Base-by-base conservation (phyloP, 345 rosid genomes). In the Limnanthes douglasii region DNA sequence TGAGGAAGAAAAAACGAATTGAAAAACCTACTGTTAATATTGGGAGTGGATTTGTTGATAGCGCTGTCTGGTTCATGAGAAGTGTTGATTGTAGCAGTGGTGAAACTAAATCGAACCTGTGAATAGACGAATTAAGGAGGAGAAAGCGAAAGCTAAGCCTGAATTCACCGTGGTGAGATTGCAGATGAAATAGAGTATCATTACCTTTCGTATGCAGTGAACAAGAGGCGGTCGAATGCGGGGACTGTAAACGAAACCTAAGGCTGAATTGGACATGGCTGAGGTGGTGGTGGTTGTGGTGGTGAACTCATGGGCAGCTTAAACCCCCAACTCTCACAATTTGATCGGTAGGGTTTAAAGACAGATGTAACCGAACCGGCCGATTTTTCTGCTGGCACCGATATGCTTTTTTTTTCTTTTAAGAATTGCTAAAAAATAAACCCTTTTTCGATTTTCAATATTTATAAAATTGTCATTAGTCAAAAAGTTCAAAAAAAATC, bases 191-290 rank as follows among this genome's bases (percentile, higher is more conserved):
- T 12, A 6, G 18, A 10, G 16, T 14, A 47, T 41, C 21, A 18
- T 43, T 44, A 80, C 84, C 68, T 57, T 64, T 56, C 59, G 51
- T 34, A 76, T 27, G 53, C 68, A 56, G 48, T 23, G 50, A 40
- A 29, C 46, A 14, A 60, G 41, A 17, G 69, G 59, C 15, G 58
- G 61, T 1, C 69, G 73, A 47, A 62, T 25, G 43, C 45, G 62
- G 4, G 68, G 62, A 38, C 59, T 64, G 42, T 63, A 68, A 43
- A 60, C 61, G 31, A 57, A 69, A 38, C 59, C 53, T 18, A 66
- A 35, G 18, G 78, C 67, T 1, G 75, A 55, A 57, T 66, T 48
- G 41, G 69, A 65, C 88, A 77, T 77, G 22, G 45, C n/a, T n/a
- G n/a, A n/a, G n/a, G n/a, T n/a, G n/a, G n/a, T n/a, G n/a, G n/a